These are phyloP conservation scores for Crepidotus sp. DNA, from an alignment of 1,284 basidiomycete species.

Conservation along the genomic window DNA sequence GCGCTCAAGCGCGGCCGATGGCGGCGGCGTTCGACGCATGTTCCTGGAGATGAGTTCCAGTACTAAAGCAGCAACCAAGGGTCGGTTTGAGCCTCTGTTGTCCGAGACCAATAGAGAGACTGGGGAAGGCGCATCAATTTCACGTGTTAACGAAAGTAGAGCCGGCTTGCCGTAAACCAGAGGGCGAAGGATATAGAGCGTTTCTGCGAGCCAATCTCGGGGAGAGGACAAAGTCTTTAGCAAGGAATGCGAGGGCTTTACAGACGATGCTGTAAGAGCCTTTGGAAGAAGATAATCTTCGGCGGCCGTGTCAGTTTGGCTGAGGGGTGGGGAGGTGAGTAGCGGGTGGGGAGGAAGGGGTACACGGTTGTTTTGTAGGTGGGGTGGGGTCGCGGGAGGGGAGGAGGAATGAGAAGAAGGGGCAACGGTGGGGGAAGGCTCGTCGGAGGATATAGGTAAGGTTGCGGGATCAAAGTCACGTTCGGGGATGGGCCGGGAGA, in stretches of 20 bases:
- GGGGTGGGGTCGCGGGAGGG: conserved; percentile 55
- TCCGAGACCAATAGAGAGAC: conserved; percentile 33
- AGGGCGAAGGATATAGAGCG: conserved; percentile 58
- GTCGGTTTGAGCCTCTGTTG: conserved; percentile 32
- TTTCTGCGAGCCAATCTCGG: conserved; percentile 64
- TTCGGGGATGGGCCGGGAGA: conserved; percentile 74
- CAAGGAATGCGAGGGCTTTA: conserved; percentile 59
- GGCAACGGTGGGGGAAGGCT: conserved; percentile 34
- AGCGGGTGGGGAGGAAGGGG: conserved; percentile 54
- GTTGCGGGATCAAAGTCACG: conserved; percentile 74
- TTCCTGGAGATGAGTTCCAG: conserved; percentile 61
- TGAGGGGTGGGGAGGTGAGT: conserved; percentile 44
- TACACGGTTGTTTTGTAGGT: conserved; percentile 68
- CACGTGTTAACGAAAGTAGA: conserved; percentile 6
- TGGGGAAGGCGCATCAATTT: conserved; percentile 19
- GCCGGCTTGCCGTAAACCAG: conserved; percentile 57
- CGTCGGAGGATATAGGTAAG: conserved; percentile 44
- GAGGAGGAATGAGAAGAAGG: conserved; percentile 48
- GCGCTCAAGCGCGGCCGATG: conserved; percentile 58
- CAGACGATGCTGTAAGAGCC: conserved; percentile 60
- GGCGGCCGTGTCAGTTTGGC: conserved; percentile 40
- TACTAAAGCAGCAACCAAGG: conserved; percentile 48
- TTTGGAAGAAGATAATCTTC: conserved; percentile 76
- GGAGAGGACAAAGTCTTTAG: conserved; percentile 50
- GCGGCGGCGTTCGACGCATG: conserved; percentile 53